Conservation (phyloP, 306 rosid species). For the Trifolium dubium region DNA sequence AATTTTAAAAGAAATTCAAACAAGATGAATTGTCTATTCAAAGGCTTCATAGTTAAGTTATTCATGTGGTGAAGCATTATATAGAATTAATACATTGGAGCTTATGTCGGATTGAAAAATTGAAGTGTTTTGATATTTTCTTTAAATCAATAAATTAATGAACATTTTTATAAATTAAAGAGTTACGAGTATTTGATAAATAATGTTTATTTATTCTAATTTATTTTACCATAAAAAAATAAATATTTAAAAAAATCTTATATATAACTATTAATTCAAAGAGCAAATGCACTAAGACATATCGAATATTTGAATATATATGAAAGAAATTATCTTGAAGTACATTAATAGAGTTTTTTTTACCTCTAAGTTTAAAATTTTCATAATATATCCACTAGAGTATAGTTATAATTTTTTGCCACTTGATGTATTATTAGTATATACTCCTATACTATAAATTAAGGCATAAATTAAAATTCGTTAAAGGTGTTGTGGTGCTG, state of each 20-base stretch:
- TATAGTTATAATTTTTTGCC: slow-evolving; percentile 59
- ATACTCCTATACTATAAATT: neutral
- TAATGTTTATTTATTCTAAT: no score
- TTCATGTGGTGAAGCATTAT: slow-evolving; percentile 4
- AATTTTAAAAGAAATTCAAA: neutral
- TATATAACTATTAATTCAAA: no score
- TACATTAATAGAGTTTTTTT: neutral
- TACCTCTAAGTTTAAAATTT: neutral
- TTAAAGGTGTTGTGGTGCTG: slow-evolving; percentile 51
- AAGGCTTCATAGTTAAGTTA: slow-evolving; percentile 5
- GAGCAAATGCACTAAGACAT: no score
- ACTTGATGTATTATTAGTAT: slow-evolving; percentile 27
- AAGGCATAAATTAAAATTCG: slow-evolving; percentile 47
- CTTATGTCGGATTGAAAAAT: no score
- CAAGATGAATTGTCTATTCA: neutral
- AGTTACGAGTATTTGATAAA: no score
- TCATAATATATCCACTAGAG: slow-evolving; percentile 16
- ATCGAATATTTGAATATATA: no score
- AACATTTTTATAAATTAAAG: no score
- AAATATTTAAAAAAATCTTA: no score
- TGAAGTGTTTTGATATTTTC: no score
- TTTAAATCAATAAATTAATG: no score
- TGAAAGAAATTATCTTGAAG: neutral
- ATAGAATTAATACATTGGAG: no score
- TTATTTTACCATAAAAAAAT: no score